phyloP scores from a whole-genome alignment of 1,284 basidiomycete genomes.

The Caloboletus firmus region DNA sequence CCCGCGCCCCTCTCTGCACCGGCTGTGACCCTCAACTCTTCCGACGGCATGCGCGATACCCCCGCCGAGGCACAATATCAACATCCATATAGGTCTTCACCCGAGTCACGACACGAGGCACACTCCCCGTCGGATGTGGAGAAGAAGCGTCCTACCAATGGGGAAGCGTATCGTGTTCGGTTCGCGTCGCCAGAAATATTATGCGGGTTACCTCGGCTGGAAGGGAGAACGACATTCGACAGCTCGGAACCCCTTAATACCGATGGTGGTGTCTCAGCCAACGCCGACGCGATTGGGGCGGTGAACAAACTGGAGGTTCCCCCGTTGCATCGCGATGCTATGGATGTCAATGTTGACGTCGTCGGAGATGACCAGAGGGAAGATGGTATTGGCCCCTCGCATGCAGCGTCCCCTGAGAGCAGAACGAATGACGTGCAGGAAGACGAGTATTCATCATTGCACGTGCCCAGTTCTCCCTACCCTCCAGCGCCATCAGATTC shows the following conservation, averaged over 20 bases:
- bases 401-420: not conserved
- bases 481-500: not conserved
- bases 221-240: not conserved
- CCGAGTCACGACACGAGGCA: conserved; percentile 16
- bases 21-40: conserved; percentile 4
- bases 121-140: conserved; percentile 9
- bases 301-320: not conserved
- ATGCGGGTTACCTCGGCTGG: conserved; percentile 16
- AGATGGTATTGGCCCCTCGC: not conserved
- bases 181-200: conserved; percentile 35
- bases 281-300: not conserved
- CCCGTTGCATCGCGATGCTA: conserved; percentile 14
- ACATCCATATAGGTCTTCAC: conserved; percentile 21
- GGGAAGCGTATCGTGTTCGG: conserved; percentile 30
- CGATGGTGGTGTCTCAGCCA: not conserved
- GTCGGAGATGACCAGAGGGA: conserved; percentile 6
- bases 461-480: conserved; percentile 3
- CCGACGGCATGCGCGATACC: conserved; percentile 25
- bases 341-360: conserved; percentile 26
- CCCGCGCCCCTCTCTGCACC: conserved; percentile 10
- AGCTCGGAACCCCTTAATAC: not conserved
- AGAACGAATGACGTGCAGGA: not conserved
- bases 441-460: not conserved
- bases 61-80: conserved; percentile 30
- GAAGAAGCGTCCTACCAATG: conserved; percentile 13